Evolutionary conservation across 768 basidiomycete genomes (phyloP).

Genomic region (Serendipita vermifera): DNA sequence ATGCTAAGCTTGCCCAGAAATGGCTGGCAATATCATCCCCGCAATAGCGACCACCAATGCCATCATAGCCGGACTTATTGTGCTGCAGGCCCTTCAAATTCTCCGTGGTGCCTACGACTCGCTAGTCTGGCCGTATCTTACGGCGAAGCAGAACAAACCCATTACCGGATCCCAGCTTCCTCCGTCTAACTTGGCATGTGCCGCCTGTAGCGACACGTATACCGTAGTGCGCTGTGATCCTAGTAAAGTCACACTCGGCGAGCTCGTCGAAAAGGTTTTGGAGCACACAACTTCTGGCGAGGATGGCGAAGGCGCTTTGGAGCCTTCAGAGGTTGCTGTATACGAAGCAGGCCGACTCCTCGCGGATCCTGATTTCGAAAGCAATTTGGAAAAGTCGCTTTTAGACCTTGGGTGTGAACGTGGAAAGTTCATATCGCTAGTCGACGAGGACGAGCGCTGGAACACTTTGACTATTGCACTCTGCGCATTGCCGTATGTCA

Average conservation of each 20-base stretch:
- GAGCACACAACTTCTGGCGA: conserved; percentile 31
- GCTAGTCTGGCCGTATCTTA: conserved; percentile 32
- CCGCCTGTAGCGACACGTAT: conserved; percentile 80
- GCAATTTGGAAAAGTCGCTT: conserved; percentile 70
- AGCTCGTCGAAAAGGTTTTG: conserved; percentile 57
- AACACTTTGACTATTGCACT: conserved; percentile 61
- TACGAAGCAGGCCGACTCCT: conserved; percentile 79
- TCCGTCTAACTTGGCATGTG: conserved; percentile 63
- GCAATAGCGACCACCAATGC: conserved; percentile 99
- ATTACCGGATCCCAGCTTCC: conserved; percentile 55
- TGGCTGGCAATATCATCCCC: conserved; percentile 99
- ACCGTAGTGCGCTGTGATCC: conserved; percentile 62
- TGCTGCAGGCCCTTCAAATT: conserved; percentile 80
- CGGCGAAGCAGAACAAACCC: conserved; percentile 66
- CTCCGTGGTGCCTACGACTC: conserved; percentile 47
- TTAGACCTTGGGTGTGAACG: conserved; percentile 65
- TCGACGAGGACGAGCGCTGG: conserved; percentile 73
- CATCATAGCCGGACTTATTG: conserved; percentile 88
- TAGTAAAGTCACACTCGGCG: conserved; percentile 49
- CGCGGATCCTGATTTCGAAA: conserved; percentile 88
- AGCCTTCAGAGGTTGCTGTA: conserved; percentile 54
- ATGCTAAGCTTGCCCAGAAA: conserved; percentile 42
- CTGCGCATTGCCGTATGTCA: conserved; percentile 54
- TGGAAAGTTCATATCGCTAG: conserved; percentile 80
- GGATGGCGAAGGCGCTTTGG: conserved; percentile 24